Base-by-base conservation (phyloP, 768 basidiomycete species). In the Erythrobasidium yunnanense region DNA sequence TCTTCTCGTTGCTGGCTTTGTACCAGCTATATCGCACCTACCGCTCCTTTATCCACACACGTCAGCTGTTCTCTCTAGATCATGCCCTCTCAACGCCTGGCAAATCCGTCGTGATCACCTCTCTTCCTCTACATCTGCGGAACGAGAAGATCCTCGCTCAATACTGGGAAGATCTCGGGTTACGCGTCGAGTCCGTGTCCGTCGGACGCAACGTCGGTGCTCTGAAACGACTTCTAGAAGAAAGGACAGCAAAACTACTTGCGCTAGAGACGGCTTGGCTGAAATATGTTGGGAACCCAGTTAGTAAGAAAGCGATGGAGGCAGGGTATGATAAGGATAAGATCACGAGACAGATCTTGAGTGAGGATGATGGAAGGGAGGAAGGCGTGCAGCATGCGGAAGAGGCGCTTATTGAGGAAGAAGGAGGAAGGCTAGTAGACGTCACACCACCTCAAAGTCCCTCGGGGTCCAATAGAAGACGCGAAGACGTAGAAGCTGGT, bases 41-140 rank as follows among this genome's bases (percentile, higher is more conserved):
- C 75, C 38, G 32, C 32, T n/a, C 46, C 20, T 69, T 69, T 42
- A 56, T 69, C 18, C 65, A 58, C 18, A 52, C 67, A 18, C 84
- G 95, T 1, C 95, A 97, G 73, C 82, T 95, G 11, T 97, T 92
- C 78, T 88, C 89, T 0, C 80, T 99, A 34, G 91, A 96, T 74
- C 83, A 95, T 18, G 91, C 92, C 13, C 90, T 95, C 73, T 92
- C 90, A 11, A 88, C 96, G 47, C 86, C 92, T 0, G 90, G 91
- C 0, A 85, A 93, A 23, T 96, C 95, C 0, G 87, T 96, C 29
- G 82, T 97, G 77, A 83, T 95, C 42, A 86, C 87, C 18, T 81
- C 83, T 54, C 81, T 97, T 2, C 95, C 95, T 0, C 77, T 78
- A n/a, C 87, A 92, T 69, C 80, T 97, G 1, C 85, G 85, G 70